Percentiles rank a stretch among this genome's conserved stretches.
phyloP scores from a whole-genome alignment of 202 grass and related monocot genomes.

The Elaeis oleifera region DNA sequence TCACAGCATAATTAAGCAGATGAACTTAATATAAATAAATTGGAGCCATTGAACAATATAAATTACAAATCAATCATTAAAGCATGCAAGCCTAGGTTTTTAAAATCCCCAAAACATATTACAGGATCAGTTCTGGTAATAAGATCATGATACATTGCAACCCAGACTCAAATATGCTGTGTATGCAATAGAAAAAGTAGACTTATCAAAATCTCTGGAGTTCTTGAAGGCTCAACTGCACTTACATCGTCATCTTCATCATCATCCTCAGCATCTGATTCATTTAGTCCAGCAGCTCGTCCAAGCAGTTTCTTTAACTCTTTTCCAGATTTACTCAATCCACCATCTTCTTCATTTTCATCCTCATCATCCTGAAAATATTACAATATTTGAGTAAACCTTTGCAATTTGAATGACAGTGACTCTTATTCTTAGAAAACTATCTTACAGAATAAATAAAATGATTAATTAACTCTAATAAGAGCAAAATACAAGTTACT shows the following conservation, averaged over 20 bases:
- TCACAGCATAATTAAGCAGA: too few species aligned
- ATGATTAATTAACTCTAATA: too few species aligned
- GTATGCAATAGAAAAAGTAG: neutral
- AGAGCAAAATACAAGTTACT: too few species aligned
- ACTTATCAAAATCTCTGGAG: neutral
- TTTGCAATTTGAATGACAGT: too few species aligned
- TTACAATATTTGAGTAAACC: slow-evolving; percentile 1
- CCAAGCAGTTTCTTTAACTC: slow-evolving; percentile 95
- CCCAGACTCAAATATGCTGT: too few species aligned
- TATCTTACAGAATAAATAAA: too few species aligned
- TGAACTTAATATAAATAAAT: too few species aligned
- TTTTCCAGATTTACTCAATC: slow-evolving; percentile 93
- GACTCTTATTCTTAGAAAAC: too few species aligned
- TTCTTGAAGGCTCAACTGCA: neutral
- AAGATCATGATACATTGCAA: neutral
- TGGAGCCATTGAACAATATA: too few species aligned
- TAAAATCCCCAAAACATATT: neutral
- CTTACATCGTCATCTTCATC: slow-evolving; percentile 66
- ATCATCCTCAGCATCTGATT: slow-evolving; percentile 80
- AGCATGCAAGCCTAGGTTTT: neutral
- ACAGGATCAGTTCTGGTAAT: neutral
- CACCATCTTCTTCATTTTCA: slow-evolving; percentile 70
- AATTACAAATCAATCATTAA: too few species aligned
- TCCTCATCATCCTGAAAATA: slow-evolving; percentile 81
- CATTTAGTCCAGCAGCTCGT: slow-evolving; percentile 71